Evolutionary conservation across 2,329 filamentous ascomycete genomes (phyloP).

Genomic region (Sodiomyces alkalinus): DNA sequence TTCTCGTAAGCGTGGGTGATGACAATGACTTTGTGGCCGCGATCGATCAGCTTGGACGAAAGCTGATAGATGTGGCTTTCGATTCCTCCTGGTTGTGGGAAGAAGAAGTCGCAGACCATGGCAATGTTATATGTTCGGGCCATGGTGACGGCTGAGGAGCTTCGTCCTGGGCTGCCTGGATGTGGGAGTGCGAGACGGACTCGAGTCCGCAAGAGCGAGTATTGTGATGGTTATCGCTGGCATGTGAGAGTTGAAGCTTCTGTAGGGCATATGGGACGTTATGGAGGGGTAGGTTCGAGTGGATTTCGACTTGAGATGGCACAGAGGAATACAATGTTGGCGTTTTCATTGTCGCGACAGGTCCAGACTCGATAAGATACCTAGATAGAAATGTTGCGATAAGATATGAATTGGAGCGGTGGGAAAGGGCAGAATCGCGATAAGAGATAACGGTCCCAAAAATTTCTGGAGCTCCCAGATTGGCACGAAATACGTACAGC

Average conservation of each 20-base stretch:
- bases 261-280: no score
- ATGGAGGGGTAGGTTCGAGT: no score
- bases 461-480: constrained; percentile 14
- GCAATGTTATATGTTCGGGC: constrained; percentile 51
- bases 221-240: no score
- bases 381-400: no score
- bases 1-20: constrained; percentile 92
- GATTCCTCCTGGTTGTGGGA: constrained; percentile 87
- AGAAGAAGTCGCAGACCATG: constrained; percentile 99
- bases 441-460: constrained; percentile 19
- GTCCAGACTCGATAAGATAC: constrained; percentile 13
- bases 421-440: constrained; percentile 18
- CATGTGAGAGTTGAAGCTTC: no score
- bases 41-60: constrained; percentile 88
- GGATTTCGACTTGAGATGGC: no score
- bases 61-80: constrained; percentile 98
- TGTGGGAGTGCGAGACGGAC: no score
- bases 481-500: no score
- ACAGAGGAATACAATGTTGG: no score
- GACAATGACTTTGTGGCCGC: constrained; percentile 94
- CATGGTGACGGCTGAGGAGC: constrained; percentile 20
- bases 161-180: constrained; percentile 1
- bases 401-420: constrained; percentile 19
- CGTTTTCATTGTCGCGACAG: no score
- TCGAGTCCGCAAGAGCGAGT: no score